Evolutionary conservation across 306 rosid species (phyloP), one percentile per base, ranked within the genome.

Genomic region (Cercis canadensis): DNA sequence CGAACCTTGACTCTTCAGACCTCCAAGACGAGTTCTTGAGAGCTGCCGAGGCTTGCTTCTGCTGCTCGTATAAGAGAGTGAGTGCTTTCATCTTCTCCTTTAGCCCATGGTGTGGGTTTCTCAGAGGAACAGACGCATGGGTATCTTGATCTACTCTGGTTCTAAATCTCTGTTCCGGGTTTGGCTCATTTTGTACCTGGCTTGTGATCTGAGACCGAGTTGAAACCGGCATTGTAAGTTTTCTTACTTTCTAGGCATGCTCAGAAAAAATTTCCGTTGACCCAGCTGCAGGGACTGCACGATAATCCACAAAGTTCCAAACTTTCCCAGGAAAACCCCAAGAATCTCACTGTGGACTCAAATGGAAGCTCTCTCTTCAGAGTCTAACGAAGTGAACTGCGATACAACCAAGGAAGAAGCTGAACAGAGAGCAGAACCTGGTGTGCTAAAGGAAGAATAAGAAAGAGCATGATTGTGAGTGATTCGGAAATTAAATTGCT

Each of bases 71-170:
- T 19, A 91, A 75, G 6, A 86, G 86, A 6, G 96, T 94, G 24
- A 94, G 76, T 5, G 96, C 91, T 66, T 80, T 87, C 83, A 94
- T 87, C 82, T 94, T 91, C 80, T 94, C 97, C 72, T 91, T 94
- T 65, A 91, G 82, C 7, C 96, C 91, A 74, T 91, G 95, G 77
- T 94, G 99, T 1, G 95, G 96, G 64, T 90, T 89, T 83, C 92
- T 74, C 40, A 71, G 50, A 0, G 82, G 74, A 76, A 67, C 67
- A 68, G 47, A 71, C 40, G 64, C 11, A 17, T 31, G 52, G 34
- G 14, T 56, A 6, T 53, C 65, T 84, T 79, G 85, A 87, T 72
- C 67, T 19, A 62, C 53, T 33, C 69, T 70, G 65, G 72, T 40
- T 49, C 65, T 60, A 10, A 76, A 57, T 39, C 78, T 69, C 69